phyloP scores from a whole-genome alignment of 139 green algal genomes.

The Astrephomene gubernaculifera region DNA sequence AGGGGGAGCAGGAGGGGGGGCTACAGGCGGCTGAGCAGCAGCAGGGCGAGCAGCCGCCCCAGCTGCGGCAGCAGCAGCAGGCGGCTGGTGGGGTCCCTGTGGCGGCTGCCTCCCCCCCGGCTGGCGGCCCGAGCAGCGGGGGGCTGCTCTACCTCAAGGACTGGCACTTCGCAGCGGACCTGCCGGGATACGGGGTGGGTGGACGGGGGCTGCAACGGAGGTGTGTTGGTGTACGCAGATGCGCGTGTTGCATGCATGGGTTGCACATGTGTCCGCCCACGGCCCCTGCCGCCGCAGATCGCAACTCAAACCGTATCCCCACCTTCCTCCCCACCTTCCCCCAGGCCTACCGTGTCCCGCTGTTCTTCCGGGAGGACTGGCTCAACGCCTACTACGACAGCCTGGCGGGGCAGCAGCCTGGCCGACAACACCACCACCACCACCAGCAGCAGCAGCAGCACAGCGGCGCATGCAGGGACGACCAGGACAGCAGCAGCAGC shows the following conservation, averaged over 20 bases:
- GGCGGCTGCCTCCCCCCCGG: too few species aligned
- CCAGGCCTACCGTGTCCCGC: conserved; percentile 75
- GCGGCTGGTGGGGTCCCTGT: too few species aligned
- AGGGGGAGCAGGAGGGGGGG: conserved; percentile 20
- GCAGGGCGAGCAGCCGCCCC: not conserved
- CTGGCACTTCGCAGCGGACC: conserved; percentile 88
- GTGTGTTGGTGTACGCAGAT: too few species aligned
- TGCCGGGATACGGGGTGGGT: conserved; percentile 60
- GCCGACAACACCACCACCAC: conserved; percentile 8
- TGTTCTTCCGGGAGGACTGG: conserved; percentile 89
- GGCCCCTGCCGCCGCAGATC: too few species aligned
- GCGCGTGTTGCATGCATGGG: too few species aligned
- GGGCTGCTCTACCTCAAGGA: conserved; percentile 88
- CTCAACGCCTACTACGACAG: conserved; percentile 88
- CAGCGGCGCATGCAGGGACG: not conserved
- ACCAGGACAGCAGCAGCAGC: not conserved
- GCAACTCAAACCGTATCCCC: too few species aligned
- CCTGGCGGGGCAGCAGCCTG: not conserved
- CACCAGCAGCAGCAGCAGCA: conserved; percentile 12
- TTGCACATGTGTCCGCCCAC: too few species aligned
- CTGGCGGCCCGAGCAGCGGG: too few species aligned
- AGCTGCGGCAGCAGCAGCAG: not conserved
- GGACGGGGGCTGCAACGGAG: too few species aligned
- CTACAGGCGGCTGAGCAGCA: not conserved
- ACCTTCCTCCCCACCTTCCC: not conserved